Conservation (phyloP, 257 asterid genomes). For the Solanum chilense region DNA sequence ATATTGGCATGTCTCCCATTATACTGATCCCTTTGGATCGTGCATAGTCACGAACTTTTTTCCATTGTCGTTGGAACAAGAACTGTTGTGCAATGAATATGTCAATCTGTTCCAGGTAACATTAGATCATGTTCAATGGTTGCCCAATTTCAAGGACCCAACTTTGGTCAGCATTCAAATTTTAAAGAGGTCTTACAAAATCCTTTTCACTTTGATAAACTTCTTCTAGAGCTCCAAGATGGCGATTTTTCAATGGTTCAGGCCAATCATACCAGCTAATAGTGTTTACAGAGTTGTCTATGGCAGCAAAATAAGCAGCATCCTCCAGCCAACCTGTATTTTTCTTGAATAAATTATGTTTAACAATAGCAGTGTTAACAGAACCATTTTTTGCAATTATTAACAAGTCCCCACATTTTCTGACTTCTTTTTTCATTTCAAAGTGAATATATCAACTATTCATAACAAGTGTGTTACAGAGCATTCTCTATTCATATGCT, state of each 20-base stretch:
- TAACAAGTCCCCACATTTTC: background rate
- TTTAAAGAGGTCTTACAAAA: slow-evolving; percentile 44
- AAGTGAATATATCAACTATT: background rate
- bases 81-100: slow-evolving; percentile 84
- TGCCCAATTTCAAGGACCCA: background rate
- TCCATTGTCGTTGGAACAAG: slow-evolving; percentile 96
- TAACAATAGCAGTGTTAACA: background rate
- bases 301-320: slow-evolving; percentile 97
- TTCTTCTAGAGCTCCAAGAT: slow-evolving; percentile 87
- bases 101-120: slow-evolving; percentile 59
- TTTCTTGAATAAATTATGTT: background rate
- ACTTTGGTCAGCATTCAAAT: background rate
- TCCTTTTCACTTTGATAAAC: slow-evolving; percentile 73
- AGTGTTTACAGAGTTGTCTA: slow-evolving; percentile 64
- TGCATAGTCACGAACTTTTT: slow-evolving; percentile 79
- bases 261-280: slow-evolving; percentile 95
- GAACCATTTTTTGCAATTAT: background rate
- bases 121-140: background rate
- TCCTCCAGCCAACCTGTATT: slow-evolving; percentile 92
- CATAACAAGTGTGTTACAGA: background rate
- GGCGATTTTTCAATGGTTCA: slow-evolving; percentile 83
- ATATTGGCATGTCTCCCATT: slow-evolving; percentile 99
- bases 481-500: background rate
- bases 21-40: slow-evolving; percentile 66
- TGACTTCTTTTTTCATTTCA: background rate